A percentile compares a stretch with the other conserved stretches of the same genome.
These are phyloP conservation scores for Boletus edulis DNA, from an alignment of 768 basidiomycete genomes.

Conservation along the genomic window DNA sequence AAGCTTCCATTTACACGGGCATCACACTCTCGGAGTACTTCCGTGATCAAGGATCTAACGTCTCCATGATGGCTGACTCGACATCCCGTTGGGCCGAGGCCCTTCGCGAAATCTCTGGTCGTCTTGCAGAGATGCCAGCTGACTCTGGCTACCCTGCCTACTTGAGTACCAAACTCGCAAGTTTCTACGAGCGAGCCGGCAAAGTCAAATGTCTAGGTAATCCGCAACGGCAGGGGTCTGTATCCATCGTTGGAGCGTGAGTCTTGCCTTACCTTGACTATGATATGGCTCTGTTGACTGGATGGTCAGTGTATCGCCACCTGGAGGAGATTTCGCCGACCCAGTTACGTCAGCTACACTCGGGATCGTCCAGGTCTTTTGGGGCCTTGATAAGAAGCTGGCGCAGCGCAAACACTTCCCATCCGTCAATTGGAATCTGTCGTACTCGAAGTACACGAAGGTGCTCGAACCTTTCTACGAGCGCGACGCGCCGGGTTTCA, in stretches of 20 bases:
- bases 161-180: slow-evolving; percentile 90
- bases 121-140: slow-evolving; percentile 99
- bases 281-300: slow-evolving; percentile 7
- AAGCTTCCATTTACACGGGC: slow-evolving; percentile 99
- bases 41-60: slow-evolving; percentile 97
- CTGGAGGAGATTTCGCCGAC: slow-evolving; percentile 99
- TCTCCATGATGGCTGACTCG: slow-evolving; percentile 99
- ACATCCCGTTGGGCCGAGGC: slow-evolving; percentile 99
- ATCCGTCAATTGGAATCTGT: slow-evolving; percentile 99
- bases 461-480: slow-evolving; percentile 94
- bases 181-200: slow-evolving; percentile 98
- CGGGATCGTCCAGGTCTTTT: slow-evolving; percentile 99
- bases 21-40: slow-evolving; percentile 99
- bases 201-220: slow-evolving; percentile 92
- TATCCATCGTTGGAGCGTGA: slow-evolving; percentile 98
- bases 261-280: slow-evolving; percentile 33
- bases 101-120: slow-evolving; percentile 97
- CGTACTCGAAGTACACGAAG: slow-evolving; percentile 98
- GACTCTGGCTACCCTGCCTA: slow-evolving; percentile 99
- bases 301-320: slow-evolving; percentile 81
- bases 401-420: slow-evolving; percentile 99
- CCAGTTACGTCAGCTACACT: slow-evolving; percentile 97
- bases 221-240: slow-evolving; percentile 85
- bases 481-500: slow-evolving; percentile 87
- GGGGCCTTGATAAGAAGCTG: slow-evolving; percentile 99